Percentiles rank a stretch among this genome's conserved stretches.
These are phyloP conservation scores for Populus ilicifolia DNA, from an alignment of 345 rosid genomes.

Conservation along the genomic window DNA sequence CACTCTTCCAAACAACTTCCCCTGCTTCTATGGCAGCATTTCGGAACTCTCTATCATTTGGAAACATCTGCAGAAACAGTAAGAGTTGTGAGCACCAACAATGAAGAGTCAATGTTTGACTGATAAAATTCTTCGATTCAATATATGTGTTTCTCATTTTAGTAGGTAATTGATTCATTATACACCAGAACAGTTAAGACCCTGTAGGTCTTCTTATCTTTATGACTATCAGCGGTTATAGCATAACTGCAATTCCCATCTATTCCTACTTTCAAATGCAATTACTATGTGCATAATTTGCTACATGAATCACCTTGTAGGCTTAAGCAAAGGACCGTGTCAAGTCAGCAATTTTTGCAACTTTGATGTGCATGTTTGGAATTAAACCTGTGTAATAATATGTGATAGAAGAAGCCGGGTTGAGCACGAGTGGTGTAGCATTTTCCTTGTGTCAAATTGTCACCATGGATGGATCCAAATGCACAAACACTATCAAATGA, in stretches of 20 bases:
- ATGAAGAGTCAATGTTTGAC: background rate
- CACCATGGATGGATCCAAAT: background rate
- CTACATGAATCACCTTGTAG: background rate
- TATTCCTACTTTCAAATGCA: background rate
- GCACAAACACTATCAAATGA: background rate
- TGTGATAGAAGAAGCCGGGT: background rate
- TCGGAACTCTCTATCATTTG: constrained; percentile 64
- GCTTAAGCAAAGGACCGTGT: background rate
- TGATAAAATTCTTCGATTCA: background rate
- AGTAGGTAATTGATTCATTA: background rate
- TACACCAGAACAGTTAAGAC: background rate
- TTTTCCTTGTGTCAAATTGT: too few relatives aligned
- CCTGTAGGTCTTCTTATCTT: background rate
- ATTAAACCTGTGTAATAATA: background rate
- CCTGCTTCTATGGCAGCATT: constrained; percentile 92
- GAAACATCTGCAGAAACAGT: constrained; percentile 41
- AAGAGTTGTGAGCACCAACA: background rate
- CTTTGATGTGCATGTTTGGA: background rate
- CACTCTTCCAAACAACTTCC: constrained; percentile 91
- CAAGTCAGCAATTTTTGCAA: background rate
- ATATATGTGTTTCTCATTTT: background rate
- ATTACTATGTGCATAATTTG: background rate
- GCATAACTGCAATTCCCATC: background rate
- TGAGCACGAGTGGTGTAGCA: background rate
- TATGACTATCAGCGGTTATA: background rate